A percentile compares a stretch with the other conserved stretches of the same genome.
Conservation (phyloP, 2,329 filamentous ascomycete species). For the Fusarium sulawesiense region DNA sequence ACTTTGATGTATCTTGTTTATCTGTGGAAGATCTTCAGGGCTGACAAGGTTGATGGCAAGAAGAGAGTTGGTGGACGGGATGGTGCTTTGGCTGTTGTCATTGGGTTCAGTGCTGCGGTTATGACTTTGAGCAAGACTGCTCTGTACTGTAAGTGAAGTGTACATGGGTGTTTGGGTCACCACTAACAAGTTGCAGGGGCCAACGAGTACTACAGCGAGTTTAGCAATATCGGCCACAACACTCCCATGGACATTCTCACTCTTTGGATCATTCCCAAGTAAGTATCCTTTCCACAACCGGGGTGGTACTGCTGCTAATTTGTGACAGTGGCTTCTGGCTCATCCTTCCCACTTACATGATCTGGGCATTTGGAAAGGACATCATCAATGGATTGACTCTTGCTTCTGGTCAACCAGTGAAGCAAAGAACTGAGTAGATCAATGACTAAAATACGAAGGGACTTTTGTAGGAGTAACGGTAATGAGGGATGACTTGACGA, state of each 20-base stretch:
- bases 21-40: slow-evolving; percentile 55
- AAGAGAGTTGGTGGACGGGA: slow-evolving; percentile 53
- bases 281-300: slow-evolving; percentile 37
- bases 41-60: slow-evolving; percentile 38
- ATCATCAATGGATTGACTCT: slow-evolving; percentile 60
- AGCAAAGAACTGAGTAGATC: neutral
- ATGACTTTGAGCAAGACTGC: slow-evolving; percentile 73
- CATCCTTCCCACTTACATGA: slow-evolving; percentile 63
- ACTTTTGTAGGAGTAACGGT: neutral
- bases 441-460: neutral
- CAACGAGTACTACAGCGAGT: slow-evolving; percentile 67
- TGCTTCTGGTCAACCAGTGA: slow-evolving; percentile 50
- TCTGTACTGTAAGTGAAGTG: slow-evolving; percentile 64
- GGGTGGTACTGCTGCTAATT: neutral
- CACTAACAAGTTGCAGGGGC: slow-evolving; percentile 55
- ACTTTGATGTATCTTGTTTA: slow-evolving; percentile 71
- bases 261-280: slow-evolving; percentile 71
- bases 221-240: slow-evolving; percentile 69
- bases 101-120: slow-evolving; percentile 65
- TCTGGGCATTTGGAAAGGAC: slow-evolving; percentile 60
- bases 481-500: slow-evolving; percentile 20
- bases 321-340: slow-evolving; percentile 64
- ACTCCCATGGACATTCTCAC: slow-evolving; percentile 56
- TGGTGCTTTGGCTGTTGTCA: slow-evolving; percentile 59
- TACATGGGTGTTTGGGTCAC: too few species aligned